Evolutionary conservation across 768 basidiomycete species (phyloP), one percentile per base, ranked within the genome.

Genomic region (Termitomyces heimii): DNA sequence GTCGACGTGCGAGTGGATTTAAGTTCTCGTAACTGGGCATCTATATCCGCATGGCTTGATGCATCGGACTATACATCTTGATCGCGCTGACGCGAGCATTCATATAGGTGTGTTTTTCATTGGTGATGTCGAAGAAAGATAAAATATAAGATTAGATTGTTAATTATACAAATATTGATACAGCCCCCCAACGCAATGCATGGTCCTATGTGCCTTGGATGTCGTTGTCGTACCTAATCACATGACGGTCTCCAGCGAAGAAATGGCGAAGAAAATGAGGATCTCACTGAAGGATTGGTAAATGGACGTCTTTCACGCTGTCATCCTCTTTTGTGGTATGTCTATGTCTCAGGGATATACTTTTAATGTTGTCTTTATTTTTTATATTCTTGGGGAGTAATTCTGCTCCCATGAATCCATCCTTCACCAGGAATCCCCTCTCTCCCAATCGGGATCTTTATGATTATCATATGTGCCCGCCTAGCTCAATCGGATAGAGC

Each of bases 401-500:
- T n/a, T n/a, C n/a, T n/a, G n/a, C n/a, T n/a, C n/a, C n/a, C n/a
- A n/a, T n/a, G n/a, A n/a, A n/a, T n/a, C n/a, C 32, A 4, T 12
- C 2, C 2, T 12, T 13, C n/a, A n/a, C n/a, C n/a, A 13, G 10
- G 14, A 13, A 18, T 16, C 5, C 2, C 1, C 5, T 16, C 6
- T 5, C 2, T n/a, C n/a, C n/a, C n/a, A n/a, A n/a, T n/a, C n/a
- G n/a, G n/a, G n/a, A n/a, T n/a, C n/a, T n/a, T n/a, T n/a, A n/a
- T n/a, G n/a, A n/a, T n/a, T 37, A 5, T 4, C 2, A 5, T 3
- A 0, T 3, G 1, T 8, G 78, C 79, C 79, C 75, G 79, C 78
- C 80, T 81, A 80, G 80, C 80, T 81, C 80, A 81, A 81, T 81
- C 77, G 80, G 80, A 76, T 79, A 81, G 80, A 81, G 80, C 80